phyloP scores from a whole-genome alignment of 441 rosid species.

The Bocquillonia castaneifolia region DNA sequence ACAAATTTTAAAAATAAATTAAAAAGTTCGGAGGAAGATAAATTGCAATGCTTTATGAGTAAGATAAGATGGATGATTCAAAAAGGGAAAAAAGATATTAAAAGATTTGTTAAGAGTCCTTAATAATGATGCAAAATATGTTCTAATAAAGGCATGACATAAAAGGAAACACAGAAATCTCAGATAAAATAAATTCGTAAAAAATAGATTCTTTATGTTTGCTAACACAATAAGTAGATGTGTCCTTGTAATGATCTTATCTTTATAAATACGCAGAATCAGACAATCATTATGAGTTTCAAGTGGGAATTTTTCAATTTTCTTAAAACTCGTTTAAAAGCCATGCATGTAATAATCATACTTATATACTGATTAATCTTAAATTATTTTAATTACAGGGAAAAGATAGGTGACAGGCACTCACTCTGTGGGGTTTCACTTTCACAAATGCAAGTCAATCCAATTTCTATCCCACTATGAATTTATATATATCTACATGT shows the following conservation, averaged over 20 bases:
- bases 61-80: too few species aligned
- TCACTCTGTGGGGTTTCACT: neutral
- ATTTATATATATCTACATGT: neutral
- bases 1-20: too few species aligned
- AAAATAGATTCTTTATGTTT: neutral
- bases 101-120: too few species aligned
- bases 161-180: neutral
- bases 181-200: neutral
- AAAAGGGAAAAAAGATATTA: too few species aligned
- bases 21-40: too few species aligned
- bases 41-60: too few species aligned
- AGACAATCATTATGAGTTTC: neutral
- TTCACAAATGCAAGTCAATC: neutral
- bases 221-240: neutral
- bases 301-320: neutral
- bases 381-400: neutral
- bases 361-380: neutral
- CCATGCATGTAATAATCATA: neutral
- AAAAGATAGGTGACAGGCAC: neutral
- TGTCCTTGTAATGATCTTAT: neutral
- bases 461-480: neutral
- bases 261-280: constrained; percentile 3
- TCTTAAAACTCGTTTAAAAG: neutral
- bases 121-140: too few species aligned
- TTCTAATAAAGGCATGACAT: neutral